phyloP scores from a whole-genome alignment of 148 eudicot genomes.

The Silene conica region DNA sequence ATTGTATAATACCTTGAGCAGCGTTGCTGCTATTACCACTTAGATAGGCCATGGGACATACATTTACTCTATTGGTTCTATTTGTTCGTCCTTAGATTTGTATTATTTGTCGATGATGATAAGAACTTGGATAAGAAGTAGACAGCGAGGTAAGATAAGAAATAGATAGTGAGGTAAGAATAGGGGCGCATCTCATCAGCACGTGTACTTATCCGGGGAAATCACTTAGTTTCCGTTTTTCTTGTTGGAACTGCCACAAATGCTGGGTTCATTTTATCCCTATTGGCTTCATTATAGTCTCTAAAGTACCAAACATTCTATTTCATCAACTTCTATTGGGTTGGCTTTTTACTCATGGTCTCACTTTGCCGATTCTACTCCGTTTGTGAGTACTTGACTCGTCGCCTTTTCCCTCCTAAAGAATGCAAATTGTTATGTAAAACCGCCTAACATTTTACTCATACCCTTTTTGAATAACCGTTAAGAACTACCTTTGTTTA shows the following conservation, averaged over 20 bases:
- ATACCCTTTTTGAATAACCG: not conserved
- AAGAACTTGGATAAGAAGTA: too few relatives aligned
- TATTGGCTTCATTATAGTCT: not conserved
- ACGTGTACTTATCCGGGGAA: not conserved
- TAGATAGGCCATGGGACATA: conserved; percentile 11
- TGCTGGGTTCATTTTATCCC: not conserved
- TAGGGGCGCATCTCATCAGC: too few relatives aligned
- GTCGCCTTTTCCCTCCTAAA: not conserved
- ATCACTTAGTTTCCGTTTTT: not conserved
- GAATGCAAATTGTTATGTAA: not conserved
- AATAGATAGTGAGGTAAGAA: too few relatives aligned
- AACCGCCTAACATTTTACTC: not conserved
- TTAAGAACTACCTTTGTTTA: too few relatives aligned
- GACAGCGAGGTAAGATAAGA: too few relatives aligned
- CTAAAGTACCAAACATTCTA: not conserved
- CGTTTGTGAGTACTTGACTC: not conserved
- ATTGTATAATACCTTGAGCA: not conserved
- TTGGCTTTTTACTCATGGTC: not conserved
- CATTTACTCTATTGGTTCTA: not conserved
- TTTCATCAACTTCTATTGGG: not conserved
- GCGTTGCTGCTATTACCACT: conserved; percentile 11
- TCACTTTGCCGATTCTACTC: not conserved
- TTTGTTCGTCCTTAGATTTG: too few relatives aligned
- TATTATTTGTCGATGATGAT: too few relatives aligned
- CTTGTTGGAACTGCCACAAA: not conserved